Conservation (phyloP, 805 yeast species). For the Suhomyces emberorum region DNA sequence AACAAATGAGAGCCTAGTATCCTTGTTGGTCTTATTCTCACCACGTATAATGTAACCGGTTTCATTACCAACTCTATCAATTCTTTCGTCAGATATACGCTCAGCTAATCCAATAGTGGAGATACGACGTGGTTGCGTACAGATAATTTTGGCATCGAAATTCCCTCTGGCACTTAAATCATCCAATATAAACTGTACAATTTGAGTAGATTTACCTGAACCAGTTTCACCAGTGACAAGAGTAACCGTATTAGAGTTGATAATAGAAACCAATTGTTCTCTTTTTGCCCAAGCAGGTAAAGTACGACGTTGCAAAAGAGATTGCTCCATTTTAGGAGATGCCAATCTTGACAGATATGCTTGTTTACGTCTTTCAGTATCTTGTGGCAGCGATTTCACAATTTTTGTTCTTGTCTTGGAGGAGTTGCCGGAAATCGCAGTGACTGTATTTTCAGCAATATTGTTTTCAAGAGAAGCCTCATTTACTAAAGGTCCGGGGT, state of each 20-base stretch:
- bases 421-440: neutral
- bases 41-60: conserved; percentile 91
- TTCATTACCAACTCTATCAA: conserved; percentile 61
- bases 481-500: conserved; percentile 66
- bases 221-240: conserved; percentile 96
- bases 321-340: conserved; percentile 27
- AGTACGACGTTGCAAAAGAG: conserved; percentile 43
- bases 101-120: conserved; percentile 94
- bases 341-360: conserved; percentile 2
- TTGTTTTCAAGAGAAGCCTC: neutral
- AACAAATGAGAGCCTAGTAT: conserved; percentile 77
- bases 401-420: neutral
- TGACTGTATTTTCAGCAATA: no score
- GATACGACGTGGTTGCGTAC: conserved; percentile 95
- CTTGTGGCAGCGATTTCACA: conserved; percentile 1
- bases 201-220: conserved; percentile 94
- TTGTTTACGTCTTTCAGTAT: neutral
- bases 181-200: conserved; percentile 86
- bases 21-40: conserved; percentile 60
- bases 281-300: conserved; percentile 85
- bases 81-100: conserved; percentile 83
- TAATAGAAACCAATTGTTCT: conserved; percentile 51
- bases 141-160: conserved; percentile 60
- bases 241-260: conserved; percentile 60
- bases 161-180: conserved; percentile 48